Conservation (phyloP, 371 early-diverging fungal species). For the Mucor plumbeus region DNA sequence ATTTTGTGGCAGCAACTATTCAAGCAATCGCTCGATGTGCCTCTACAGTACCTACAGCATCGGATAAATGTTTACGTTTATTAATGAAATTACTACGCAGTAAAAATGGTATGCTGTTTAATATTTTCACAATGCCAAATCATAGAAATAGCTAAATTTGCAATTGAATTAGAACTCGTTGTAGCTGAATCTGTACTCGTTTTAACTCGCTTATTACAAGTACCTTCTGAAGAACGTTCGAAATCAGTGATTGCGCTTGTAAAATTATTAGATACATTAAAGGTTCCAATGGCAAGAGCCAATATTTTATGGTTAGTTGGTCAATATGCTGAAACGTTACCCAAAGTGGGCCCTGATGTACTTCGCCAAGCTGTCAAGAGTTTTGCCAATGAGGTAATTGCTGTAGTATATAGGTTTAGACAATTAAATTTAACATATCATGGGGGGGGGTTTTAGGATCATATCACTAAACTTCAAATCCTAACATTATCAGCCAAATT, state of each 20-base stretch:
- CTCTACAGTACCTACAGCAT: conserved; percentile 62
- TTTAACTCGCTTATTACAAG: conserved; percentile 74
- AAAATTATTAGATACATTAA: conserved; percentile 68
- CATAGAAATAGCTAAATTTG: not conserved
- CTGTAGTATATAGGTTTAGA: not conserved
- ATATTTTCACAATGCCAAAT: not conserved
- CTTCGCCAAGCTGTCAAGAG: conserved; percentile 76
- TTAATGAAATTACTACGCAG: conserved; percentile 72
- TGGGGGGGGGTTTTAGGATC: conserved; percentile 50
- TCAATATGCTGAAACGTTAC: conserved; percentile 67
- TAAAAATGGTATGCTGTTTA: conserved; percentile 64
- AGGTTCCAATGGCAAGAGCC: conserved; percentile 71
- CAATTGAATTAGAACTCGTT: conserved; percentile 61
- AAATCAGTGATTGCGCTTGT: conserved; percentile 69
- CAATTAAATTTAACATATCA: not conserved
- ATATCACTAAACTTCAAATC: conserved; percentile 78
- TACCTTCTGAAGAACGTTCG: conserved; percentile 53
- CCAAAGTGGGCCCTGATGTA: conserved; percentile 79
- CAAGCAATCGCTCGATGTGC: conserved; percentile 77
- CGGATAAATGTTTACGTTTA: conserved; percentile 65
- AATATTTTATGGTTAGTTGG: conserved; percentile 88
- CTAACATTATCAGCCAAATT: conserved; percentile 82
- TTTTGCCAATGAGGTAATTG: conserved; percentile 70
- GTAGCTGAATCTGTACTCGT: conserved; percentile 82
- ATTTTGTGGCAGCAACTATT: conserved; percentile 73